phyloP scores from a whole-genome alignment of 1,139 yeast genomes.

The Pichia terricola region DNA sequence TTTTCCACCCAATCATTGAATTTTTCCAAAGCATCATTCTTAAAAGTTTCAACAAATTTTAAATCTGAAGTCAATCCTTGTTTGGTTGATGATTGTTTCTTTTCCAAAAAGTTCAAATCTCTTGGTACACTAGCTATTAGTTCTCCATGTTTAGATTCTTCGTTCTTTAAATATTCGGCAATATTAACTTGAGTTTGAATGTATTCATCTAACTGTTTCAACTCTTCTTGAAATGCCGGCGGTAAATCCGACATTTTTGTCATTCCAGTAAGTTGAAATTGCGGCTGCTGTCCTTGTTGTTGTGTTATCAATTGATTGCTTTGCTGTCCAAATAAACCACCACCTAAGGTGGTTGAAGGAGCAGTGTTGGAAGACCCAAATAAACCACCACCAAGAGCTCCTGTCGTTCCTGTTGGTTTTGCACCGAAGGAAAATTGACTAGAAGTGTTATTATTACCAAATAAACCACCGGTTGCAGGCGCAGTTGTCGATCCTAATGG shows the following conservation, averaged over 20 bases:
- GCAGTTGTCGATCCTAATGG: constrained; percentile 13
- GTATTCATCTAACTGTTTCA: constrained; percentile 75
- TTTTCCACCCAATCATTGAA: constrained; percentile 29
- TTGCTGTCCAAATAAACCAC: constrained; percentile 26
- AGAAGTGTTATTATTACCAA: constrained; percentile 18
- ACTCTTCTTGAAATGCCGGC: constrained; percentile 58
- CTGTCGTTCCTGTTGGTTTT: constrained; percentile 11
- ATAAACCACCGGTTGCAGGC: constrained; percentile 17
- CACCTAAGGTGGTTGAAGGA: constrained; percentile 2
- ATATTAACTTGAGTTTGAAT: constrained; percentile 77
- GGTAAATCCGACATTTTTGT: constrained; percentile 86
- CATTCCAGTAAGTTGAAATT: constrained; percentile 61
- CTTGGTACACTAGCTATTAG: constrained; percentile 74
- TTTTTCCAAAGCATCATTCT: constrained; percentile 25
- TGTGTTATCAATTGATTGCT: constrained; percentile 18
- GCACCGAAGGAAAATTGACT: constrained; percentile 23
- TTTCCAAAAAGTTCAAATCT: constrained; percentile 65
- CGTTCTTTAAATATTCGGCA: constrained; percentile 67
- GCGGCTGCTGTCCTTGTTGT: constrained; percentile 23
- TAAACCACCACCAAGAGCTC: constrained; percentile 7
- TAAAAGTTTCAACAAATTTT: constrained; percentile 38
- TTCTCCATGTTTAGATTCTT: constrained; percentile 54
- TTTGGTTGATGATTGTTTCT: constrained; percentile 52
- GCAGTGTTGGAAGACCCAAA: constrained; percentile 12
- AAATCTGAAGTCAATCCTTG: constrained; percentile 66